phyloP scores from a whole-genome alignment of 148 eudicot genomes.

The Nyssa sinensis region DNA sequence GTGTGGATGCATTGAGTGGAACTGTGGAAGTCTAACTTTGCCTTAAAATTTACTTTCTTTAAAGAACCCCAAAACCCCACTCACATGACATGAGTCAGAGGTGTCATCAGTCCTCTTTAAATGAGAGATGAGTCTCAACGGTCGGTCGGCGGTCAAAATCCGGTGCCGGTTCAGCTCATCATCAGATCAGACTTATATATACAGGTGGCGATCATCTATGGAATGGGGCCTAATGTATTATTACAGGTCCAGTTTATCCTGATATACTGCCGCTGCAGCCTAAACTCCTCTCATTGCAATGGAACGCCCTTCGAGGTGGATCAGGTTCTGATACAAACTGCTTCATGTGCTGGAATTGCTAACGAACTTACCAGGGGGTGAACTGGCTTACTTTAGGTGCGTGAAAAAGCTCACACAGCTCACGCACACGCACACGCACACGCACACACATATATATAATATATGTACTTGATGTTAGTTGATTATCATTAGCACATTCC shows the following conservation, averaged over 20 bases:
- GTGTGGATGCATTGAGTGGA: not conserved
- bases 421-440: too few species aligned
- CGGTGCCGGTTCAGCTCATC: constrained; percentile 27
- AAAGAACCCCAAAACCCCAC: constrained; percentile 34
- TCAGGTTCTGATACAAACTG: too few species aligned
- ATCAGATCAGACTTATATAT: not conserved
- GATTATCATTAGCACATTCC: too few species aligned
- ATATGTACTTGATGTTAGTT: too few species aligned
- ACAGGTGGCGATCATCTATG: constrained; percentile 17
- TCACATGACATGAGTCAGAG: constrained; percentile 48
- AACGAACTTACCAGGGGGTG: constrained; percentile 26
- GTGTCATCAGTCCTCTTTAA: constrained; percentile 27
- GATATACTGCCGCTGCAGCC: constrained; percentile 5
- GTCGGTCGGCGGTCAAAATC: constrained; percentile 18
- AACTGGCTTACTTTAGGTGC: constrained; percentile 10
- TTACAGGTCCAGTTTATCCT: constrained; percentile 7
- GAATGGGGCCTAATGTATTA: constrained; percentile 1
- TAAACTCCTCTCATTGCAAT: not conserved
- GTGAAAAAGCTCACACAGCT: too few species aligned
- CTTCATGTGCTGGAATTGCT: constrained; percentile 25
- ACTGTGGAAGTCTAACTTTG: constrained; percentile 20
- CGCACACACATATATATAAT: too few species aligned
- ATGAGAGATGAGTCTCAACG: constrained; percentile 19
- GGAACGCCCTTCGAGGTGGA: constrained; percentile 48
- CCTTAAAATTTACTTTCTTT: constrained; percentile 26